Conservation (phyloP, 108 stramenopile species). For the Halocafeteria seosinensis region DNA sequence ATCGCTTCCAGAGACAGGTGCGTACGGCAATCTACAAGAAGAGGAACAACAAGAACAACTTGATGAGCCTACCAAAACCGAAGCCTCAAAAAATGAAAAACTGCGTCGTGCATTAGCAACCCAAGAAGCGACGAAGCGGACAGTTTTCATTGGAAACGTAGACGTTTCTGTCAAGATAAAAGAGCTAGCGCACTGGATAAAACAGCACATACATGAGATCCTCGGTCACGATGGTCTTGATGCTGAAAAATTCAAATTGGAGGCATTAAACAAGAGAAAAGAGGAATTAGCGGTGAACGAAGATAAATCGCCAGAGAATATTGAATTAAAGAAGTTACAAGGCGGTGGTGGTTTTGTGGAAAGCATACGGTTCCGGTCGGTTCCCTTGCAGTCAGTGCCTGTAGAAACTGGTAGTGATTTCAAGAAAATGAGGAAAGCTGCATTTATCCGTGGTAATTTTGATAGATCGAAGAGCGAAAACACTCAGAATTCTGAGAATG, state of each 20-base stretch:
- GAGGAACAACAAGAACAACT: no score
- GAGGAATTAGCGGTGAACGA: background rate
- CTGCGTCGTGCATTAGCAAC: no score
- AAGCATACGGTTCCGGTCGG: background rate
- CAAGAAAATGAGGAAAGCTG: background rate
- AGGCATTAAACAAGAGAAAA: background rate
- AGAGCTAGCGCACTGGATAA: background rate
- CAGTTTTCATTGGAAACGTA: background rate
- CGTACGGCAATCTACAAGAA: no score
- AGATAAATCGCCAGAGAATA: background rate
- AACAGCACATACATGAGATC: no score
- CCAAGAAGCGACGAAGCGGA: no score
- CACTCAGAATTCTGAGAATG: background rate
- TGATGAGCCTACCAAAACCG: no score
- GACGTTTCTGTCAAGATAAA: background rate
- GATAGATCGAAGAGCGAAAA: background rate
- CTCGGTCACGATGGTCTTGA: no score
- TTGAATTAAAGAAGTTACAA: background rate
- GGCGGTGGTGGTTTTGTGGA: background rate
- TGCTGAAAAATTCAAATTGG: background rate
- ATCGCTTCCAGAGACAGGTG: no score
- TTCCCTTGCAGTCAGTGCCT: background rate
- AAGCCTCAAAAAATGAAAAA: no score
- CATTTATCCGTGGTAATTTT: background rate
- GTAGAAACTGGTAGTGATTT: background rate